Evolutionary conservation across 306 rosid genomes (phyloP).

Genomic region (Geum urbanum): DNA sequence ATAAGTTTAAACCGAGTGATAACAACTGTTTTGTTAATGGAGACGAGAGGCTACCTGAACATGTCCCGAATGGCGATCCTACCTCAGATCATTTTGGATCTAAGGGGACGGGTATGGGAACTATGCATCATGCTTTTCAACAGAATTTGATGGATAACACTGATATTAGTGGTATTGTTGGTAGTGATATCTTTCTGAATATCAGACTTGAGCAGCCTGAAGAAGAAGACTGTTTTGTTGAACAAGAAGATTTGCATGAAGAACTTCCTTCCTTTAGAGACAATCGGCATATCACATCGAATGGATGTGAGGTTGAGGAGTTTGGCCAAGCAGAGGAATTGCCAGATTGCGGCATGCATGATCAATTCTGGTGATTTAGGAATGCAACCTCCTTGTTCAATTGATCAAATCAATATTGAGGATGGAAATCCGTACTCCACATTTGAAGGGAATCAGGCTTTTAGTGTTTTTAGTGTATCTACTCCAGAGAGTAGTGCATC

Average conservation of each 20-base stretch:
- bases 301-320: constrained; percentile 35
- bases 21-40: constrained; percentile 35
- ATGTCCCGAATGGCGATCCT: constrained; percentile 45
- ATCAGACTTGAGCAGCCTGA: constrained; percentile 34
- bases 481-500: constrained; percentile 57
- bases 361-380: constrained; percentile 41
- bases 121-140: constrained; percentile 34
- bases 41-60: constrained; percentile 42
- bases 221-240: constrained; percentile 35
- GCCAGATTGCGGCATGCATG: constrained; percentile 36
- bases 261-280: constrained; percentile 50
- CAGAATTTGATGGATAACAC: constrained; percentile 40
- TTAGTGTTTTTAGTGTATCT: constrained; percentile 64
- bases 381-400: constrained; percentile 38
- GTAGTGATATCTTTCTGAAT: constrained; percentile 35
- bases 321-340: constrained; percentile 38
- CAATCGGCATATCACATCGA: constrained; percentile 34
- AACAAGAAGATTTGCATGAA: constrained; percentile 28
- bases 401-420: constrained; percentile 42
- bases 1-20: constrained; percentile 24
- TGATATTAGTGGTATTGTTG: constrained; percentile 24
- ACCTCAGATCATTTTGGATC: constrained; percentile 38
- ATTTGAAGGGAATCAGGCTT: constrained; percentile 47
- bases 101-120: constrained; percentile 43
- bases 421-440: constrained; percentile 51